Evolutionary conservation across 805 yeast species (phyloP), one percentile per base, ranked within the genome.

Genomic region (Metschnikowia hibisci): DNA sequence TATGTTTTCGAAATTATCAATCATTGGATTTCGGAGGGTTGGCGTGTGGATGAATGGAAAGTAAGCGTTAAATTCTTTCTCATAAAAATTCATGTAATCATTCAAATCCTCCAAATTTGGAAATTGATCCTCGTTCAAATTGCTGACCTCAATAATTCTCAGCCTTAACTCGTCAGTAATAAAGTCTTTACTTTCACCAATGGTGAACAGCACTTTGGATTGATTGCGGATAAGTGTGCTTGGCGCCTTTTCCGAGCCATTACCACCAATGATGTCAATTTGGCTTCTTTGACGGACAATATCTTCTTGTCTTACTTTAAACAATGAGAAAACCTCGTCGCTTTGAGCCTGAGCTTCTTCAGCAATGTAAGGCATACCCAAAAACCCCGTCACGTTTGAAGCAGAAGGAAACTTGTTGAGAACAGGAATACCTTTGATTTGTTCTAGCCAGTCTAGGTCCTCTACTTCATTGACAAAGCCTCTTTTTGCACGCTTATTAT

Each of bases 1-100:
- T 58, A 81, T 61, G 63, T 74, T 58, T 59, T 74, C 65, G 69
- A 66, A 67, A 44, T 61, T 63, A 36, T 67, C 66, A n/a, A 60
- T 66, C 59, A 55, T 52, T 2, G 71, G 67, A 33, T 58, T 62
- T 37, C 61, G 47, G 78, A 71, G 38, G 76, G 76, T 60, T 15
- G 87, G 86, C 35, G 84, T 66, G 63, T 89, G 96, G 49, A 90
- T 78, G 59, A 89, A 88, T 18, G 95, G 90, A 63, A 87, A 83
- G 59, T 84, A 89, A 43, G 78, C 78, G 66, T 85, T 84, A 63
- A 88, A 89, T 56, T 87, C 89, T 40, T 76, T 72, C 51, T 80
- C 86, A 64, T 81, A 90, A 10, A 89, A 69, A n/a, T 77, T 73
- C 52, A 84, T 76, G 61, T 87, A 90, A 36, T 79, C 76, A 59